phyloP scores from a whole-genome alignment of 129 eudicot genomes.

The Daucus carota region DNA sequence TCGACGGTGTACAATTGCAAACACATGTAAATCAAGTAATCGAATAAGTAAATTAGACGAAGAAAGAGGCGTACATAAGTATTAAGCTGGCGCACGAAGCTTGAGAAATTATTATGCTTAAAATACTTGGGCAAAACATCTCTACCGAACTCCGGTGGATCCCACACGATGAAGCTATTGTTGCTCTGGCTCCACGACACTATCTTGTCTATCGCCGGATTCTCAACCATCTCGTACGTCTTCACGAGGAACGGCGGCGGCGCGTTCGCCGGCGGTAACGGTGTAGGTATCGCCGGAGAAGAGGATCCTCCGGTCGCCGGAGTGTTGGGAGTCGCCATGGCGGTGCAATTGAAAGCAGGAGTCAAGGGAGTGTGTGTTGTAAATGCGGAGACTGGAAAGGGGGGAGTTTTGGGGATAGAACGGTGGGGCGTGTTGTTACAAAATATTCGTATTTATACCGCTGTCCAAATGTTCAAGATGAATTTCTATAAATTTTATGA shows the following conservation, averaged over 20 bases:
- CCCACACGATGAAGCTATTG: constrained; percentile 28
- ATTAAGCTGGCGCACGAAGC: constrained; percentile 15
- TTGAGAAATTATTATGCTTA: constrained; percentile 8
- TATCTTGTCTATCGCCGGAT: constrained; percentile 18
- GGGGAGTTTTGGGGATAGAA: background rate
- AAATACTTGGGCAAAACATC: constrained; percentile 5
- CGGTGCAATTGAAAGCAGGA: background rate
- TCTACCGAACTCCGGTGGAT: constrained; percentile 23
- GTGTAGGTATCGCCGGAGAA: background rate
- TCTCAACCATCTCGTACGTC: constrained; percentile 26
- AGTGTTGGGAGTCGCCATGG: background rate
- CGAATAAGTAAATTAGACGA: no score
- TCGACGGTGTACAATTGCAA: no score
- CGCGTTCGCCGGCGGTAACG: background rate
- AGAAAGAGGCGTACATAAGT: constrained; percentile 14
- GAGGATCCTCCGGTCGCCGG: background rate
- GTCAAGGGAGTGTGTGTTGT: background rate
- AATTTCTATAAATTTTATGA: no score
- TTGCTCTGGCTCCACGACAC: constrained; percentile 19
- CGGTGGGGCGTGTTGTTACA: background rate
- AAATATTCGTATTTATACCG: background rate
- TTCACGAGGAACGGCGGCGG: constrained; percentile 18
- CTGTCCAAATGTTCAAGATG: background rate
- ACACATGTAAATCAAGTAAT: no score
- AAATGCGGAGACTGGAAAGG: background rate